Evolutionary conservation across 2,329 filamentous ascomycete species (phyloP).

Genomic region (Penicillium sp.): DNA sequence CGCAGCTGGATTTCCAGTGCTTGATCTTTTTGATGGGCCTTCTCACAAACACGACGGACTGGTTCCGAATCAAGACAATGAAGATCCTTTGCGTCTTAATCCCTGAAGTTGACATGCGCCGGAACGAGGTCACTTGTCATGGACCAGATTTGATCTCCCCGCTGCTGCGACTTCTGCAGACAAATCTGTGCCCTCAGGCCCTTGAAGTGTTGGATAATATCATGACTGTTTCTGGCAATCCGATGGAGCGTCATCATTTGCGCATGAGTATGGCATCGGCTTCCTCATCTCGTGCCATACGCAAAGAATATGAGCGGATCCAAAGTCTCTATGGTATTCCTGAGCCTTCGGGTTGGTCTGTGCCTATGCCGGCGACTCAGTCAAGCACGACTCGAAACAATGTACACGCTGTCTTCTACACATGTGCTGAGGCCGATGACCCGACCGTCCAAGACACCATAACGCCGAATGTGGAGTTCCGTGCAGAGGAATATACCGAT

Average conservation of each 20-base stretch:
- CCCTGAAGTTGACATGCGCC: conserved; percentile 88
- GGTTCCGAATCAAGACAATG: conserved; percentile 93
- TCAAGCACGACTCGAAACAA: conserved; percentile 83
- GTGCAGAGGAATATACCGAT: conserved; percentile 79
- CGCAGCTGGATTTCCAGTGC: conserved; percentile 76
- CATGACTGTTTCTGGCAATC: conserved; percentile 87
- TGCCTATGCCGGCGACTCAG: conserved; percentile 87
- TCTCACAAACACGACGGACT: conserved; percentile 80
- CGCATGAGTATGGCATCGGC: conserved; percentile 94
- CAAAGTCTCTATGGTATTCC: conserved; percentile 96
- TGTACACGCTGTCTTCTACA: conserved; percentile 94
- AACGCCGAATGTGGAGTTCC: conserved; percentile 88
- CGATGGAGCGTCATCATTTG: conserved; percentile 90
- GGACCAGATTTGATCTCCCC: conserved; percentile 95
- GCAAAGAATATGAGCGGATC: conserved; percentile 92
- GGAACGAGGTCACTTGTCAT: conserved; percentile 82
- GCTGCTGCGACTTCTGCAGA: conserved; percentile 81
- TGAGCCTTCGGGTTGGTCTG: conserved; percentile 92
- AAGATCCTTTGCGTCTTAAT: conserved; percentile 81
- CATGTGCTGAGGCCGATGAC: conserved; percentile 68
- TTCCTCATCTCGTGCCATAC: conserved; percentile 76
- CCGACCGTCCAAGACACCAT: conserved; percentile 61
- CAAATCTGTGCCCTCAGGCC: conserved; percentile 89
- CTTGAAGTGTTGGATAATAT: conserved; percentile 90
- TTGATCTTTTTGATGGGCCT: conserved; percentile 88